Evolutionary conservation across 495 filamentous ascomycete genomes (phyloP).

Genomic region (Neurospora sp.): DNA sequence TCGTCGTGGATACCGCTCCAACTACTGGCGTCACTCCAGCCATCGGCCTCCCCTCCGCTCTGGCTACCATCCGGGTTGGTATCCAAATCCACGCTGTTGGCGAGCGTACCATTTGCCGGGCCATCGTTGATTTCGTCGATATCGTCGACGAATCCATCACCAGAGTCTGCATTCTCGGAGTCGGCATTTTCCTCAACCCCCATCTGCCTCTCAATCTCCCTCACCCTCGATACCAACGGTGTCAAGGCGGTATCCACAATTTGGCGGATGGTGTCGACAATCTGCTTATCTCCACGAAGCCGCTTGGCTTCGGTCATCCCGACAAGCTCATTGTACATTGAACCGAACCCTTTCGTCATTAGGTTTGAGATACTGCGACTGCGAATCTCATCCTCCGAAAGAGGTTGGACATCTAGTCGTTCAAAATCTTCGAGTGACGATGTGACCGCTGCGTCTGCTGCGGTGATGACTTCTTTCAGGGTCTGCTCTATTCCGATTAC

Average conservation of each 20-base stretch:
- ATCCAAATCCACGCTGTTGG: not conserved
- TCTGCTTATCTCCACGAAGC: not conserved
- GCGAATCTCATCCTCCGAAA: not conserved
- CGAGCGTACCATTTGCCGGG: not conserved
- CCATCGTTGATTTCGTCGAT: not conserved
- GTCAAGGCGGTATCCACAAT: not conserved
- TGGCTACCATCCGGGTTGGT: not conserved
- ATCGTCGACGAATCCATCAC: not conserved
- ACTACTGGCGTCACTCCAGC: not conserved
- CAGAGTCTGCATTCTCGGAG: not conserved
- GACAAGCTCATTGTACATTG: not conserved
- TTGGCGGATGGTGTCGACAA: not conserved
- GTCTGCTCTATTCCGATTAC: not conserved
- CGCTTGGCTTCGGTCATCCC: not conserved
- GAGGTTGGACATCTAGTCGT: too few relatives aligned
- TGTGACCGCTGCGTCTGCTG: not conserved
- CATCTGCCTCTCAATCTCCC: not conserved
- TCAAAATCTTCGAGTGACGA: not conserved
- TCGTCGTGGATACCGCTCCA: not conserved
- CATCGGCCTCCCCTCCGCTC: not conserved
- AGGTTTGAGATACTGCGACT: not conserved
- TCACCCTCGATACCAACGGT: not conserved
- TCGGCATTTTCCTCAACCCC: not conserved
- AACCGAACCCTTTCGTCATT: not conserved
- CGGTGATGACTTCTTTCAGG: not conserved